Conservation (phyloP, 1,284 basidiomycete genomes). For the Thelephora terrestris region DNA sequence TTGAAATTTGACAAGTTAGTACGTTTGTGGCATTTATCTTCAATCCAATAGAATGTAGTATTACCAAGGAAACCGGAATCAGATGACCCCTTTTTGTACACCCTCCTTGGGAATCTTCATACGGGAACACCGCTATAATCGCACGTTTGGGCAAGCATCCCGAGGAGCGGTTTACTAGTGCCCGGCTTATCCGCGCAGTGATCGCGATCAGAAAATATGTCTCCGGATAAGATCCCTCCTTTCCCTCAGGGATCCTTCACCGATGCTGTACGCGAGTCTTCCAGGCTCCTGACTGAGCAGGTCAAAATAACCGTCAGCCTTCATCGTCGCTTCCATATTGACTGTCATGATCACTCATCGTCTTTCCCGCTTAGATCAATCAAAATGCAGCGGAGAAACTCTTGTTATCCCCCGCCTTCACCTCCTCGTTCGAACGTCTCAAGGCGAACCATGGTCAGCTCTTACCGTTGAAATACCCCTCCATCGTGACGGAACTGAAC, state of each 20-base stretch:
- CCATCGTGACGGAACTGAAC: conserved; percentile 61
- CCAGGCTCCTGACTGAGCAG: conserved; percentile 31
- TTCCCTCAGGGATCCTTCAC: conserved; percentile 39
- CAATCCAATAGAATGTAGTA: too few relatives aligned
- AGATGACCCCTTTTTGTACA: too few relatives aligned
- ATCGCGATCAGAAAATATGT: not conserved
- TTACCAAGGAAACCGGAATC: too few relatives aligned
- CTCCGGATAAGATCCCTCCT: conserved; percentile 14
- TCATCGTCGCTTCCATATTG: not conserved
- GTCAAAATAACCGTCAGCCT: conserved; percentile 26
- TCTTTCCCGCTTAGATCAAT: conserved; percentile 34
- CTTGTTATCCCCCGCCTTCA: conserved; percentile 55
- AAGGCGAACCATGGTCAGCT: conserved; percentile 53
- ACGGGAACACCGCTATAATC: too few relatives aligned
- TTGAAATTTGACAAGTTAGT: not conserved
- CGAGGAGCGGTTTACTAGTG: too few relatives aligned
- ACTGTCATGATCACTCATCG: not conserved
- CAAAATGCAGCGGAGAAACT: conserved; percentile 47
- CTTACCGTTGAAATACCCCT: conserved; percentile 71
- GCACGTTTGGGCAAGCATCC: too few relatives aligned
- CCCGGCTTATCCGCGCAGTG: too few relatives aligned
- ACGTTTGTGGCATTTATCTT: too few relatives aligned
- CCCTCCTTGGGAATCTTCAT: too few relatives aligned
- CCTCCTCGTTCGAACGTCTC: conserved; percentile 49
- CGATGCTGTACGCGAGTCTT: conserved; percentile 40